Percentiles rank a stretch among this genome's conserved stretches.
These are phyloP conservation scores for Lonicera japonica DNA, from an alignment of 129 eudicot genomes.

Conservation along the genomic window DNA sequence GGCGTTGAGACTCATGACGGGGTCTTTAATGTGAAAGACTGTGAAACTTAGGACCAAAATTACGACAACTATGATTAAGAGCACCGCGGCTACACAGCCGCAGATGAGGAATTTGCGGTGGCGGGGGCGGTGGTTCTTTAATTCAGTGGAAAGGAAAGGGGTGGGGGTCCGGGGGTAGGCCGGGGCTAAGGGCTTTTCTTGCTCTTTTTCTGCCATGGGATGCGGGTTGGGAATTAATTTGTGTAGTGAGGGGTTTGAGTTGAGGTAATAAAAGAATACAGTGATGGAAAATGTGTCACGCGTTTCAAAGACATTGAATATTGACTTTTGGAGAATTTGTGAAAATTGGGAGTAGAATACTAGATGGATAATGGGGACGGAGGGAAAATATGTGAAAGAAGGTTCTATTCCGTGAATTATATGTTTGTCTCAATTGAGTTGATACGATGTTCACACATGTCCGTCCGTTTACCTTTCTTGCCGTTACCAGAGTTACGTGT, in stretches of 20 bases:
- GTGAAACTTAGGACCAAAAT: slow-evolving; percentile 41
- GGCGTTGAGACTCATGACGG: slow-evolving; percentile 36
- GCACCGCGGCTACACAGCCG: slow-evolving; percentile 42
- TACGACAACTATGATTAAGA: slow-evolving; percentile 28
- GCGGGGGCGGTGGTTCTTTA: slow-evolving; percentile 6
- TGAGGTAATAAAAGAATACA: not conserved
- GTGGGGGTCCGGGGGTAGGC: not conserved
- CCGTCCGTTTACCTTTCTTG: too few species aligned
- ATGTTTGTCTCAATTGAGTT: too few species aligned
- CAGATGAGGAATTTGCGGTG: slow-evolving; percentile 28
- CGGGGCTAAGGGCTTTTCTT: slow-evolving; percentile 25
- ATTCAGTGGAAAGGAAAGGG: slow-evolving; percentile 16
- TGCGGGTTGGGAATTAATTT: not conserved
- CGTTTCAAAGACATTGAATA: not conserved
- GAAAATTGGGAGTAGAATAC: too few species aligned
- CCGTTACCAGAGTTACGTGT: too few species aligned
- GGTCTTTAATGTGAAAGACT: slow-evolving; percentile 38
- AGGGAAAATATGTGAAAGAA: too few species aligned
- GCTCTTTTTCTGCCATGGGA: slow-evolving; percentile 10
- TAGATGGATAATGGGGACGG: too few species aligned
- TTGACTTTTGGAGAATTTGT: slow-evolving; percentile 1
- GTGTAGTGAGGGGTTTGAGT: not conserved
- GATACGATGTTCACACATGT: too few species aligned
- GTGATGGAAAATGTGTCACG: not conserved
- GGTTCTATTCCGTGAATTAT: too few species aligned